Evolutionary conservation across 805 yeast genomes (phyloP).

Genomic region (Saccharomycopsis sp.): DNA sequence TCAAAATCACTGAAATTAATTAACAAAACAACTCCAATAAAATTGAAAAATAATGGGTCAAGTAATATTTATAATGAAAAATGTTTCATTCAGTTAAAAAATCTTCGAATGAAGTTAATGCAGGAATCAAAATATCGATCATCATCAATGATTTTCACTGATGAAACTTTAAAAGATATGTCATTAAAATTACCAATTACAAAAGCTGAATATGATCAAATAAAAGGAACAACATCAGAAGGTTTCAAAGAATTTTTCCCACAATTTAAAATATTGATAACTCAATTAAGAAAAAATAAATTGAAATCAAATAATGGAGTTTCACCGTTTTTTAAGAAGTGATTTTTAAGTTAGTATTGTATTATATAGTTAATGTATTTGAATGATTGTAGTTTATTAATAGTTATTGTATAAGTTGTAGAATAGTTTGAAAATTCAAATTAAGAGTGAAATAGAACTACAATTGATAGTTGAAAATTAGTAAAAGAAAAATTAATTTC

Average conservation of each 20-base stretch:
- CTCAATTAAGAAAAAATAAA: conserved; percentile 21
- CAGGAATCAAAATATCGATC: conserved; percentile 28
- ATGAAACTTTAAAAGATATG: conserved; percentile 41
- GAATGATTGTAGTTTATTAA: too few relatives aligned
- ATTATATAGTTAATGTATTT: too few relatives aligned
- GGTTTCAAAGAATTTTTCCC: conserved; percentile 3
- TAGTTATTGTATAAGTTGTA: too few relatives aligned
- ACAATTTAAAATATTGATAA: conserved; percentile 30
- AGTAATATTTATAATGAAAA: conserved; percentile 21
- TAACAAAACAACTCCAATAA: not conserved
- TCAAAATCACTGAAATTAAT: not conserved
- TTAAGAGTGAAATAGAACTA: too few relatives aligned
- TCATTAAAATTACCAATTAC: conserved; percentile 43
- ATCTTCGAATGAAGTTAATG: conserved; percentile 33
- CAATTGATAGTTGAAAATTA: too few relatives aligned
- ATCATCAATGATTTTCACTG: conserved; percentile 28
- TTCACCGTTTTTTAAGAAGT: too few relatives aligned
- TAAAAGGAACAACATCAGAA: conserved; percentile 25
- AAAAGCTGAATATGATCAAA: conserved; percentile 32
- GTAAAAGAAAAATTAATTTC: too few relatives aligned
- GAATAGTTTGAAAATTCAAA: too few relatives aligned
- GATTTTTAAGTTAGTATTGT: too few relatives aligned
- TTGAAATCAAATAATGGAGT: too few relatives aligned
- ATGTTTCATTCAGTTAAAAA: conserved; percentile 27
- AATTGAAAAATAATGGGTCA: not conserved